These are phyloP conservation scores for Phycomyces nitens DNA, from an alignment of 192 early-diverging fungal genomes.

Conservation along the genomic window DNA sequence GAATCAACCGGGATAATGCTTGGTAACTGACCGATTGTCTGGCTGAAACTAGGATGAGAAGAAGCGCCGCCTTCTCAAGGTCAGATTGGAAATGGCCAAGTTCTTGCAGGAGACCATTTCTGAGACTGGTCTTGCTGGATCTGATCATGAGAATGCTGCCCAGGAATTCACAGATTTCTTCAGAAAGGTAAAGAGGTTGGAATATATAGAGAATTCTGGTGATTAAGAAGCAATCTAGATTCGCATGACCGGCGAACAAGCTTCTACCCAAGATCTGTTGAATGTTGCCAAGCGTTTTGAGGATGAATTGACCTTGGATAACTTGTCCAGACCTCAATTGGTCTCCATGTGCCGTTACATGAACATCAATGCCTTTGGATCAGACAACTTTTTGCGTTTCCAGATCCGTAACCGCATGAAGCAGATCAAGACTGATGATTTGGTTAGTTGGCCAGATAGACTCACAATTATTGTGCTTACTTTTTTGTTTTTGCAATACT, in stretches of 20 bases:
- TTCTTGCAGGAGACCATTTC: constrained; percentile 95
- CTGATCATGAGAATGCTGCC: constrained; percentile 49
- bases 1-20: not conserved
- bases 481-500: too few relatives aligned
- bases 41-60: constrained; percentile 83
- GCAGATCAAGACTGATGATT: constrained; percentile 86
- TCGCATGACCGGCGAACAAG: constrained; percentile 76
- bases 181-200: constrained; percentile 52
- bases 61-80: constrained; percentile 84
- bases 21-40: not conserved
- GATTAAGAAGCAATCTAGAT: constrained; percentile 44
- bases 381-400: constrained; percentile 92
- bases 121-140: constrained; percentile 65
- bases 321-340: constrained; percentile 90
- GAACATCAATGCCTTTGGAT: constrained; percentile 94
- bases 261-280: constrained; percentile 79
- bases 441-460: constrained; percentile 8
- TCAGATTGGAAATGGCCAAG: constrained; percentile 91
- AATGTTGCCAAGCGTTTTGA: constrained; percentile 85
- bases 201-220: not conserved
- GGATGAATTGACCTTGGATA: constrained; percentile 91
- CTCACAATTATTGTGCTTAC: too few relatives aligned
- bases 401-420: constrained; percentile 87
- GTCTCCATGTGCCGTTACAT: constrained; percentile 95
- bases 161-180: constrained; percentile 76